These are phyloP conservation scores for Prunus persica DNA, from an alignment of 306 rosid species.

Conservation along the genomic window DNA sequence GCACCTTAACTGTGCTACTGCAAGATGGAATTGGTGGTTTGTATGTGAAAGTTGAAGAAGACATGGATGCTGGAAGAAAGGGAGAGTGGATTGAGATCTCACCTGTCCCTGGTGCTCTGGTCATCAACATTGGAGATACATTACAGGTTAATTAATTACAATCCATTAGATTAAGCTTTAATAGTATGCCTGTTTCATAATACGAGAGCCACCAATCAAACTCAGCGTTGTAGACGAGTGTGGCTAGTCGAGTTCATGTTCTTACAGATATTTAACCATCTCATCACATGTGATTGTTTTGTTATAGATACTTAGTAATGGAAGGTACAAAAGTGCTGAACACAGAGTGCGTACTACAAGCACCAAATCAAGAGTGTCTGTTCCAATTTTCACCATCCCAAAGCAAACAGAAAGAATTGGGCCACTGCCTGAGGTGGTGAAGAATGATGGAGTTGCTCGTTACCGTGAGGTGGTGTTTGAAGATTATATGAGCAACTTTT, in stretches of 20 bases:
- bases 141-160: constrained; percentile 27
- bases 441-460: constrained; percentile 41
- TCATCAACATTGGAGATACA: constrained; percentile 56
- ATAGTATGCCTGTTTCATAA: neutral
- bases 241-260: neutral
- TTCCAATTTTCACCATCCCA: constrained; percentile 44
- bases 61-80: constrained; percentile 6
- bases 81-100: constrained; percentile 59
- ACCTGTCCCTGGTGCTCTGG: constrained; percentile 58
- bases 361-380: constrained; percentile 53
- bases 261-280: neutral
- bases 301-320: constrained; percentile 54
- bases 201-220: neutral
- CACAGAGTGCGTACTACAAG: constrained; percentile 50
- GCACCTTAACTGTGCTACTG: constrained; percentile 53
- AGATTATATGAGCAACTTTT: constrained; percentile 58
- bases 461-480: constrained; percentile 44
- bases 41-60: constrained; percentile 46
- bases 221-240: neutral
- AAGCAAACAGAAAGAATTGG: constrained; percentile 37
- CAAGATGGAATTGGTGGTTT: constrained; percentile 74
- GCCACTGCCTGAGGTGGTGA: constrained; percentile 40
- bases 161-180: neutral
- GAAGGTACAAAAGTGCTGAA: constrained; percentile 62
- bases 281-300: neutral